phyloP scores from a whole-genome alignment of 2,329 filamentous ascomycete genomes.

The Sphaerostilbella broomeana region DNA sequence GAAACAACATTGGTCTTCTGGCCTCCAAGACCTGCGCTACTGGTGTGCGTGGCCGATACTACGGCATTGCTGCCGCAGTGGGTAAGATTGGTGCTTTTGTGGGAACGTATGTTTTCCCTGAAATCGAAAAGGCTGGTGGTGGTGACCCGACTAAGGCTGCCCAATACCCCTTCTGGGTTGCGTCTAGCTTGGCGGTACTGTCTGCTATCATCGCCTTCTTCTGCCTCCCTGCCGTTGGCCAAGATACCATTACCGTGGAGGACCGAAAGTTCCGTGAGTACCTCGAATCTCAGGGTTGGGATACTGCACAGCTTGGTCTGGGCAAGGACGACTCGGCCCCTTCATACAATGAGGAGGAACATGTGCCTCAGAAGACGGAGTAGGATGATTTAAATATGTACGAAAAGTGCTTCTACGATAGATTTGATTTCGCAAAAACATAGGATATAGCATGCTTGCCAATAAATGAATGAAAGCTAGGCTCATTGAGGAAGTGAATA shows the following conservation, averaged over 20 bases:
- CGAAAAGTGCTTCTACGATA: no score
- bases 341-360: constrained; percentile 9
- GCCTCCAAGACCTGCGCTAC: constrained; percentile 86
- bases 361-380: constrained; percentile 6
- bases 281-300: constrained; percentile 68
- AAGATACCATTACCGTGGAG: constrained; percentile 78
- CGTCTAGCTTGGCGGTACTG: constrained; percentile 67
- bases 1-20: constrained; percentile 84
- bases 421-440: no score
- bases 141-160: constrained; percentile 50
- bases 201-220: constrained; percentile 55
- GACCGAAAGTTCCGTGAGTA: constrained; percentile 70
- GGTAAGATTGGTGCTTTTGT: constrained; percentile 81
- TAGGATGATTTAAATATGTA: no score
- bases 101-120: constrained; percentile 74
- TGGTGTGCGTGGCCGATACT: constrained; percentile 70
- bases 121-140: constrained; percentile 58
- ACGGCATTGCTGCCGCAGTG: constrained; percentile 63
- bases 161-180: constrained; percentile 89
- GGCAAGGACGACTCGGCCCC: constrained; percentile 16
- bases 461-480: no score
- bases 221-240: constrained; percentile 67
- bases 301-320: constrained; percentile 52
- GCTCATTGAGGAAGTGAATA: no score
- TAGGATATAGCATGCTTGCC: no score